A percentile compares a stretch with the other conserved stretches of the same genome.
Conservation (phyloP, 176 grass and related monocot species). For the Aegilops tauschii region DNA sequence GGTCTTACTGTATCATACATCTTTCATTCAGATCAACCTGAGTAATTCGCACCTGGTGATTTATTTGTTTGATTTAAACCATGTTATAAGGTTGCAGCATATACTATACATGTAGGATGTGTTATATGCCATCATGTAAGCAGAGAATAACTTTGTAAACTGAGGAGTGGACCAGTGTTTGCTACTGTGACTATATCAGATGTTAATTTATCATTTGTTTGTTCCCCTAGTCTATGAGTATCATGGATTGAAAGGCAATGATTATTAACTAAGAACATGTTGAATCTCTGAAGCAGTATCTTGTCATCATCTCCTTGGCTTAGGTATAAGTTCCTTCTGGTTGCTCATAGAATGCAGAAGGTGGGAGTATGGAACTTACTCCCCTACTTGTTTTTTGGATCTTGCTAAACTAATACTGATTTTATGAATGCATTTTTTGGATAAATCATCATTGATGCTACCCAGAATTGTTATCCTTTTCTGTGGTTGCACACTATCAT, state of each 20-base stretch:
- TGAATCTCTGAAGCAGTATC: background rate
- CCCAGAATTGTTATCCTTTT: background rate
- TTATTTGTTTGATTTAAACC: background rate
- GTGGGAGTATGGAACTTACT: background rate
- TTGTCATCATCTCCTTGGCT: background rate
- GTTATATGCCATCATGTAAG: background rate
- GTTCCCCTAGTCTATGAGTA: background rate
- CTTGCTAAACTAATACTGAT: background rate
- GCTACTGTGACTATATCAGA: background rate
- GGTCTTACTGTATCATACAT: background rate
- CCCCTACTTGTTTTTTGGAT: background rate
- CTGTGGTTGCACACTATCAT: background rate
- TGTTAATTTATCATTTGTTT: background rate
- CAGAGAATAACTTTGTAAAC: background rate
- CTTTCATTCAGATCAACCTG: background rate
- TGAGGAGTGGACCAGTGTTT: background rate
- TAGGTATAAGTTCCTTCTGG: background rate
- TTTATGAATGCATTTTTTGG: background rate
- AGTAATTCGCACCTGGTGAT: background rate
- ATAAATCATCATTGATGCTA: background rate
- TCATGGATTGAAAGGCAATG: background rate
- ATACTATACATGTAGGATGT: background rate
- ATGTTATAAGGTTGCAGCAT: background rate
- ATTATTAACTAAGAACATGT: background rate
- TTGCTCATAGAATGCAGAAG: background rate